These are phyloP conservation scores for Hordeum pubiflorum DNA, from an alignment of 202 grass and related monocot genomes.

Conservation along the genomic window DNA sequence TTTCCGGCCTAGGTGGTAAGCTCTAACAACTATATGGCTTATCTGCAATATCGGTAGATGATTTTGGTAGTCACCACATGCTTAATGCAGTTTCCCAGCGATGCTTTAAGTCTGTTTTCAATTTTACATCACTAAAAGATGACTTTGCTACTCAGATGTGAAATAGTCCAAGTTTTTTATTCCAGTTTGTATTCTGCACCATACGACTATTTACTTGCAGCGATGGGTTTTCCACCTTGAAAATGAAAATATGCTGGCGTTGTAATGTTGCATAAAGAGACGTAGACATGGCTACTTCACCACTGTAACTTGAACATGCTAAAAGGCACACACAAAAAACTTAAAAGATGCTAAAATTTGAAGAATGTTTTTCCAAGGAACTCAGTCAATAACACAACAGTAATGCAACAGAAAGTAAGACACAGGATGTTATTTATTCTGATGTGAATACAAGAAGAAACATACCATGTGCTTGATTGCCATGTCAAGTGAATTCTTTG, in stretches of 20 bases:
- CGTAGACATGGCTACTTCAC: not conserved
- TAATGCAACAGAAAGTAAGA: not conserved
- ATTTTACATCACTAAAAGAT: not conserved
- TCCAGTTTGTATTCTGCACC: not conserved
- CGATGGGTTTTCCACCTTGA: not conserved
- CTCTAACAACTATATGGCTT: no score
- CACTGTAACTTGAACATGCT: not conserved
- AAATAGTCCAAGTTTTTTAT: not conserved
- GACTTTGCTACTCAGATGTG: not conserved
- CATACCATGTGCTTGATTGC: constrained; percentile 96
- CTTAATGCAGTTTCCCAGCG: not conserved
- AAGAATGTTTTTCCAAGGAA: not conserved
- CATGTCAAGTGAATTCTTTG: constrained; percentile 97
- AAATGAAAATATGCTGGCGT: not conserved
- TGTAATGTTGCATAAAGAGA: not conserved
- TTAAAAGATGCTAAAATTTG: not conserved
- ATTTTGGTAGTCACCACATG: not conserved
- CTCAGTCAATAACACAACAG: not conserved
- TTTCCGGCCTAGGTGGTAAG: no score
- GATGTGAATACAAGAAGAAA: constrained; percentile 19
- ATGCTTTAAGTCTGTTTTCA: not conserved
- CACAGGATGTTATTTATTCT: not conserved
- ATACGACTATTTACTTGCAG: not conserved
- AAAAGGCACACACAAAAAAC: not conserved
- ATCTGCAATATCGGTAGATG: not conserved